Base-by-base conservation (phyloP, 805 yeast species). In the Wickerhamomyces rabaulensis region DNA sequence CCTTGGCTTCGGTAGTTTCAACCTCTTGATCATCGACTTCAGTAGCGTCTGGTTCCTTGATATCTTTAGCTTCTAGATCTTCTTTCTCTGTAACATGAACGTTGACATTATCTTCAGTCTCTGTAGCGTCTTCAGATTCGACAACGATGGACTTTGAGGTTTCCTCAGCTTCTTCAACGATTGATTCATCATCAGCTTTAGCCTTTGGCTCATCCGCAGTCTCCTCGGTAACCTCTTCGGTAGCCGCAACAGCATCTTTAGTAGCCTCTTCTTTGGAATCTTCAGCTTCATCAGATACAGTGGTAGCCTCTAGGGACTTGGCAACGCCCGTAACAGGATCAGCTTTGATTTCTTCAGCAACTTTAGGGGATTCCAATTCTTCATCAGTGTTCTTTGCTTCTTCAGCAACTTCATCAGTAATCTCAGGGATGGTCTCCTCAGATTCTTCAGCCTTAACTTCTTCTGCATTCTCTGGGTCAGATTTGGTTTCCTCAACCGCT, bases 211-310 rank as follows among this genome's bases (percentile, higher is more conserved):
- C 41, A 15, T 16, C 31, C 15, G 6, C 10, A 13, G 7, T 29
- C 3, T n/a, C 35, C 6, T 29, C 35, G 17, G 6, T n/a, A 15
- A 4, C 43, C n/a, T 43, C 42, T 25, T 40, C 45, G 12, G 23
- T 12, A 12, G 20, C 7, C 15, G 35, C 6, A 31, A 6, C n/a
- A 1, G 40, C 41, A 27, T 31, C 20, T 35, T 31, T 40, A 5
- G 29, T 37, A 13, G n/a, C n/a, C n/a, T n/a, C n/a, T n/a, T n/a
- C n/a, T n/a, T n/a, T n/a, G 12, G 23, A 10, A 16, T 39, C 53
- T 40, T 51, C 52, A 2, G 27, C 43, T 22, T 43, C 44, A 21
- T 38, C 46, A 17, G 25, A 6, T 12, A n/a, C 13, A 33, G 21
- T 7, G 16, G 4, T 9, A 8, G 19, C 13, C 12, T 16, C 16